phyloP scores from a whole-genome alignment of 2,329 filamentous ascomycete genomes.

The Claviceps pazoutovae region DNA sequence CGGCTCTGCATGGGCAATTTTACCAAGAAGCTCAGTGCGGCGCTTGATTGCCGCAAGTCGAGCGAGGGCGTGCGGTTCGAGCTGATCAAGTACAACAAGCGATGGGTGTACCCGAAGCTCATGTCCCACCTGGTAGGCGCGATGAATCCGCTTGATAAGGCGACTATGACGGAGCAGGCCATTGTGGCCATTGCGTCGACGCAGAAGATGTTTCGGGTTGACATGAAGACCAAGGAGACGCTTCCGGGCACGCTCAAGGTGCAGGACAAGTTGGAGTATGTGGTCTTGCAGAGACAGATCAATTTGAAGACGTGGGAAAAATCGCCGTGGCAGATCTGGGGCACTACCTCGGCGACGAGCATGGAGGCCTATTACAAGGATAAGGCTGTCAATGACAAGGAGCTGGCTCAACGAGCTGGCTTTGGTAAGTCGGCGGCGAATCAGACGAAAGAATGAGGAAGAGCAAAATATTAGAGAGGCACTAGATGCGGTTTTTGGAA shows the following conservation, averaged over 20 bases:
- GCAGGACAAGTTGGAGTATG: slow-evolving; percentile 46
- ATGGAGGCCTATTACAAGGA: slow-evolving; percentile 26
- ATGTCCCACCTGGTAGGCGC: slow-evolving; percentile 39
- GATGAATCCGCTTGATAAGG: slow-evolving; percentile 28
- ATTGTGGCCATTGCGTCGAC: slow-evolving; percentile 45
- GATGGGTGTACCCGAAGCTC: slow-evolving; percentile 31
- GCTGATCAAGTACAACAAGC: slow-evolving; percentile 34
- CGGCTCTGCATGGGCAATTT: slow-evolving; percentile 41
- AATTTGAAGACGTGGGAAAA: slow-evolving; percentile 32
- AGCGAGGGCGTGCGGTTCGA: slow-evolving; percentile 37
- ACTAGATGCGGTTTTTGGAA: background rate
- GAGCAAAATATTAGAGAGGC: too few relatives aligned
- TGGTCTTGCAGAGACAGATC: slow-evolving; percentile 42
- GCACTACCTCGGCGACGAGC: slow-evolving; percentile 42
- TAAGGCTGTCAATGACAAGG: slow-evolving; percentile 19
- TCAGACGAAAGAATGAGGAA: background rate
- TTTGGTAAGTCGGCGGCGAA: slow-evolving; percentile 12
- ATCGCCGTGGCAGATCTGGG: slow-evolving; percentile 50
- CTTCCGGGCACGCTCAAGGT: slow-evolving; percentile 34
- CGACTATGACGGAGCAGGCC: slow-evolving; percentile 31
- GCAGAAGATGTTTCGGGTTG: slow-evolving; percentile 36
- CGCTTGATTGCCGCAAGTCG: slow-evolving; percentile 37
- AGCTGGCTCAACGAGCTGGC: slow-evolving; percentile 20
- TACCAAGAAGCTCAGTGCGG: slow-evolving; percentile 33
- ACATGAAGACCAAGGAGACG: slow-evolving; percentile 21